A percentile compares a stretch with the other conserved stretches of the same genome.
Conservation (phyloP, 345 rosid genomes). For the Eucalyptus cloeziana region DNA sequence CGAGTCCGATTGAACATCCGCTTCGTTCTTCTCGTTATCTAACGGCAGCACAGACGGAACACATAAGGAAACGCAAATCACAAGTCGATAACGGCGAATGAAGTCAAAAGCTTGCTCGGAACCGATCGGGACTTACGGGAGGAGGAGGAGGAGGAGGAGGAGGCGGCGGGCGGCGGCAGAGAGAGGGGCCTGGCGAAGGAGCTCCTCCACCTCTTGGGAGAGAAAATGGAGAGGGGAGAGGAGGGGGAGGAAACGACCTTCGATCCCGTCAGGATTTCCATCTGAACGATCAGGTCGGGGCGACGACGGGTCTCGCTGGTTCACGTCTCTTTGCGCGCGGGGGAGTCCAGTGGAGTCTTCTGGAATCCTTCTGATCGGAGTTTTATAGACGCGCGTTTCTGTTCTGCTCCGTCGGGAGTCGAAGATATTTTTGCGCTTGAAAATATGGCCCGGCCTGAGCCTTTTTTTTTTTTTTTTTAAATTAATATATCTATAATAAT, state of each 20-base stretch:
- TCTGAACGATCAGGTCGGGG: neutral
- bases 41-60: neutral
- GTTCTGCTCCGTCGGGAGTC: neutral
- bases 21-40: constrained; percentile 42
- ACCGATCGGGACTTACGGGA: constrained; percentile 25
- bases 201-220: constrained; percentile 34
- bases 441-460: neutral
- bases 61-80: neutral
- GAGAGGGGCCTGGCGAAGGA: constrained; percentile 15
- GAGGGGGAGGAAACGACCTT: constrained; percentile 42
- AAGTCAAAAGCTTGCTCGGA: neutral
- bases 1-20: constrained; percentile 44
- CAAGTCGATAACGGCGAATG: neutral
- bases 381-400: neutral
- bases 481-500: no score
- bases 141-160: constrained; percentile 1
- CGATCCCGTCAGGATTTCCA: constrained; percentile 52
- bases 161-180: constrained; percentile 24
- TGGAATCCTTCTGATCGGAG: neutral
- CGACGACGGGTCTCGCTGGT: neutral
- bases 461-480: no score
- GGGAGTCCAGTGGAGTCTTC: neutral
- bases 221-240: constrained; percentile 38
- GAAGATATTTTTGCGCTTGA: neutral
- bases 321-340: neutral